Evolutionary conservation across 2,329 filamentous ascomycete genomes (phyloP), one percentile per base, ranked within the genome.

Genomic region (Alternaria arbusti): DNA sequence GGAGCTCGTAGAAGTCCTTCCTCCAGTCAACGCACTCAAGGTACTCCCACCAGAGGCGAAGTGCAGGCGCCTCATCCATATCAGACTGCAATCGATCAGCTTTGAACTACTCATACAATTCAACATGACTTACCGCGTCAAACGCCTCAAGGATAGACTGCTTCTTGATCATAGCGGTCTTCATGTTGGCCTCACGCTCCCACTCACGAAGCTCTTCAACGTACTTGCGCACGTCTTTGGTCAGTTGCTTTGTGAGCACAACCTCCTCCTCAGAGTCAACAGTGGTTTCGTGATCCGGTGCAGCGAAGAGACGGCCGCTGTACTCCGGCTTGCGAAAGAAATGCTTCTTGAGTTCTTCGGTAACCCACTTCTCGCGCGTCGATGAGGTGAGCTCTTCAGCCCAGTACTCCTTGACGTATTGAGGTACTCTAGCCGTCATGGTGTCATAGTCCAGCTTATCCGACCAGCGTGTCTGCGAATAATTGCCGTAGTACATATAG

Each of bases 31-130:
- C 74, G 60, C 82, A 84, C 69, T 83, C 67, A 26, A 85, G 73
- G 54, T 84, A 85, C 71, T 85, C 82, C 80, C 81, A 84, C 79
- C 79, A 83, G 23, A 84, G 76, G 17, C 83, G 75, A 9, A 85
- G 71, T 6, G 82, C 82, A 1, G 79, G 78, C 11, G 77, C 74
- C 6, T 77, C 70, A 40, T 79, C 82, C 1, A 75, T 72, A 70
- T 84, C 82, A 36, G 79, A 75, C 69, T 78, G 36, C 32, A 13
- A 12, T 36, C 4, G 36, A 54, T 64, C 47, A 68, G 63, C 45
- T 50, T 22, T 3, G 25, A 25, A 5, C 9, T 43, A 11, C 17
- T 23, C 3, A 3, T 23, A 17, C 11, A n/a, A 7, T n/a, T 26
- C 5, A 4, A 57, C 36, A 13, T 11, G 6, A 73, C 78, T 69